phyloP scores from a whole-genome alignment of 2,329 filamentous ascomycete genomes.

The Sodiomyces alkalinus region DNA sequence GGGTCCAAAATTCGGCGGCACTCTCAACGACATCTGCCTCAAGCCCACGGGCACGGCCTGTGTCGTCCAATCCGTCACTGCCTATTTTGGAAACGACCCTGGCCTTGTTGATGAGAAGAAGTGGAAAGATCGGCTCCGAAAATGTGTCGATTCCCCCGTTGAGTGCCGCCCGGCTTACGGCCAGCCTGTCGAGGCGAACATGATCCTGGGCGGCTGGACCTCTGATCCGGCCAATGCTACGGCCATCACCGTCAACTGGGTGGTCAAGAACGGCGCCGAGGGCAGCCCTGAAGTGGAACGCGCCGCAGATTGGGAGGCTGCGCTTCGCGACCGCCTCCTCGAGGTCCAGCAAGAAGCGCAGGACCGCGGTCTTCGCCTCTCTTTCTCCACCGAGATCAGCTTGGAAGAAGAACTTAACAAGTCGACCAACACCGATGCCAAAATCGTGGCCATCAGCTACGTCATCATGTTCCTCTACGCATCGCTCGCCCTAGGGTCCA shows the following conservation, averaged over 20 bases:
- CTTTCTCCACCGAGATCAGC: conserved; percentile 91
- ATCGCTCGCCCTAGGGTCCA: conserved; percentile 81
- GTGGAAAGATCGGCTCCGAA: conserved; percentile 59
- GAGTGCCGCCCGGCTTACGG: conserved; percentile 78
- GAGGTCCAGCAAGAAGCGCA: conserved; percentile 68
- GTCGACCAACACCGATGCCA: conserved; percentile 94
- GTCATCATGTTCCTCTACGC: conserved; percentile 98
- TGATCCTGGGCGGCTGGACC: conserved; percentile 72
- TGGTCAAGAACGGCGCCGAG: conserved; percentile 73
- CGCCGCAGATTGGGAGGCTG: conserved; percentile 82
- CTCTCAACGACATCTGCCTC: conserved; percentile 76
- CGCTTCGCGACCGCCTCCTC: conserved; percentile 57
- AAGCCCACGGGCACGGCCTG: conserved; percentile 84
- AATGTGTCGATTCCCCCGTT: conserved; percentile 68
- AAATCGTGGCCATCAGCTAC: conserved; percentile 92
- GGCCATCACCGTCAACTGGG: conserved; percentile 86
- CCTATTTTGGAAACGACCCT: conserved; percentile 65
- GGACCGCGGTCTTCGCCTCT: conserved; percentile 66
- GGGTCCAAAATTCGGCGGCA: conserved; percentile 51
- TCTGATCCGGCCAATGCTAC: conserved; percentile 55
- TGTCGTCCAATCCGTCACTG: conserved; percentile 82
- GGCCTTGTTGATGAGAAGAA: conserved; percentile 41
- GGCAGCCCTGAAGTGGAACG: conserved; percentile 52
- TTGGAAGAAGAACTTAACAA: conserved; percentile 94
- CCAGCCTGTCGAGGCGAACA: conserved; percentile 72